A percentile compares a stretch with the other conserved stretches of the same genome.
Evolutionary conservation across 2,329 filamentous ascomycete species (phyloP).

Genomic region (Xylaria sp.): DNA sequence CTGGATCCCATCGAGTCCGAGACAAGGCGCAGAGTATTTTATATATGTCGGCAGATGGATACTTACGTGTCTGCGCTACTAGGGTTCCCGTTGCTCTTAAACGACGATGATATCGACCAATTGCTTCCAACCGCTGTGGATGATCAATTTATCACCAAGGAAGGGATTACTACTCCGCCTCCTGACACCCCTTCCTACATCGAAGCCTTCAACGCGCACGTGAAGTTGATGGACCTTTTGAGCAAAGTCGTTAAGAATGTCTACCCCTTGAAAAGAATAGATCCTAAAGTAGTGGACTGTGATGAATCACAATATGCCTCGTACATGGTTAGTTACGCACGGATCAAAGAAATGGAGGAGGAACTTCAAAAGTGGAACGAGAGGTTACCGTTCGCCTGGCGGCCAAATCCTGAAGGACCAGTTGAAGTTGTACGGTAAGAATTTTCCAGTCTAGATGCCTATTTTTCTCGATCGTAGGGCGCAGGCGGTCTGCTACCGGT

Average conservation of each 20-base stretch:
- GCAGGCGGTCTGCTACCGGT: background rate
- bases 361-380: slow-evolving; percentile 73
- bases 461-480: background rate
- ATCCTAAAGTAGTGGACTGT: slow-evolving; percentile 58
- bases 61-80: slow-evolving; percentile 75
- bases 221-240: slow-evolving; percentile 71
- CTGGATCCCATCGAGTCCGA: slow-evolving; percentile 73
- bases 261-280: slow-evolving; percentile 70
- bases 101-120: slow-evolving; percentile 74
- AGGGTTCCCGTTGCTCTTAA: slow-evolving; percentile 72
- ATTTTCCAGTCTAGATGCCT: background rate
- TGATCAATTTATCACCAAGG: slow-evolving; percentile 73
- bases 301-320: slow-evolving; percentile 57
- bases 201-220: slow-evolving; percentile 74
- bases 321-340: slow-evolving; percentile 71
- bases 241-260: slow-evolving; percentile 72
- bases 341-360: slow-evolving; percentile 72
- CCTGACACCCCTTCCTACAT: slow-evolving; percentile 68
- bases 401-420: slow-evolving; percentile 80
- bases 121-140: slow-evolving; percentile 72
- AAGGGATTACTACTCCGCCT: slow-evolving; percentile 66
- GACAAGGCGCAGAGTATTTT: slow-evolving; percentile 72
- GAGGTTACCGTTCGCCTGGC: slow-evolving; percentile 77
- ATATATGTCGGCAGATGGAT: slow-evolving; percentile 76
- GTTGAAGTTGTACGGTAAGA: slow-evolving; percentile 81